Conservation (phyloP, 2,329 filamentous ascomycete genomes). For the Paecilomyces dactylethromorphus region DNA sequence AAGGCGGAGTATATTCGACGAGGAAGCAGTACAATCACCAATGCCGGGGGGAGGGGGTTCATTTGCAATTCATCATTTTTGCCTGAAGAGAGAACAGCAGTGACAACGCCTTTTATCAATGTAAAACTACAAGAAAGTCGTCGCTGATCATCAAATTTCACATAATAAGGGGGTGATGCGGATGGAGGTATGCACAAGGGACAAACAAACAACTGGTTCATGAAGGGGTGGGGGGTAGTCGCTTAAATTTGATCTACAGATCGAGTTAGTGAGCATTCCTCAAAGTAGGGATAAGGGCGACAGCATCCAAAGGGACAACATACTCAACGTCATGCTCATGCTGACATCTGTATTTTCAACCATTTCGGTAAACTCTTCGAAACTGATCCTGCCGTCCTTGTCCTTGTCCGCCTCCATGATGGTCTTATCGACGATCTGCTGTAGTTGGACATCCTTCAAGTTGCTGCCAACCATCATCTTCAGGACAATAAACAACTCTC, state of each 20-base stretch:
- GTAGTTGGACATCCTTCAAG: conserved; percentile 95
- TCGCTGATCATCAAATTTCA: not conserved
- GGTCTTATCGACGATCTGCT: conserved; percentile 99
- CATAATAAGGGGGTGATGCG: not conserved
- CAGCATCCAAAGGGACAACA: conserved; percentile 17
- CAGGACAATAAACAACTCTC: conserved; percentile 96
- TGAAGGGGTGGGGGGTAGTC: not conserved
- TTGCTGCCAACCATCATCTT: conserved; percentile 99
- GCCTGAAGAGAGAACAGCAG: not conserved
- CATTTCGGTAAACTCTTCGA: conserved; percentile 98
- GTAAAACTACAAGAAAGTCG: not conserved
- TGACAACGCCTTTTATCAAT: not conserved
- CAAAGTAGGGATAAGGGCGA: not conserved
- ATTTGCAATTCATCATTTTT: not conserved
- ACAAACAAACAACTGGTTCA: not conserved
- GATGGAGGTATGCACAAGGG: not conserved
- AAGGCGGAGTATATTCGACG: not conserved
- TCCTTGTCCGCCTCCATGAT: conserved; percentile 99
- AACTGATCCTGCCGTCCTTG: conserved; percentile 95
- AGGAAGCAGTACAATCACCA: not conserved
- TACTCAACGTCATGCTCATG: conserved; percentile 63
- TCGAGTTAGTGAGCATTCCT: not conserved
- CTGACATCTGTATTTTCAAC: conserved; percentile 82
- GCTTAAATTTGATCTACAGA: conserved; percentile 3
- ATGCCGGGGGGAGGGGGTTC: not conserved